Base-by-base conservation (phyloP, 2,329 filamentous ascomycete genomes). In the Myriosclerotinia curreyana region DNA sequence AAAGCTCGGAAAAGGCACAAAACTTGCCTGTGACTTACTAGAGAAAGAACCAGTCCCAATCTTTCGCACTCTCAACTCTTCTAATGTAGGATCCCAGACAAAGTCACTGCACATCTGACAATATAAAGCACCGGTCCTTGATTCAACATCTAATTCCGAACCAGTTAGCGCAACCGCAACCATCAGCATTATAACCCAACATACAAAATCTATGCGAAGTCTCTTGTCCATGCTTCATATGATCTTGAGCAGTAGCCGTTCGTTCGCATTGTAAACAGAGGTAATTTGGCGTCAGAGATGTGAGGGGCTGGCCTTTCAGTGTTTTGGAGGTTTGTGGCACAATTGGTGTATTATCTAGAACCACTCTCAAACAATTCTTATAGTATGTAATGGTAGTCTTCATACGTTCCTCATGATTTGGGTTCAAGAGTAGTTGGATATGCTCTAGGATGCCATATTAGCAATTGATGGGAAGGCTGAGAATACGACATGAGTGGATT, bases 31-130 rank as follows among this genome's bases (percentile, higher is more conserved):
- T 15, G n/a, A 74, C 81, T 70, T 77, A 89, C 86, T 85, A 69
- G 83, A 83, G 69, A 87, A 87, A 25, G 83, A 84, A 49, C 86
- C 85, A 2, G 84, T 87, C 12, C 85, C 86, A 70, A 87, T 84
- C 75, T 91, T 90, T 64, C 86, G 82, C 50, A 91, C 77, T 66
- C 91, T 83, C 64, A 92, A 82, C 60, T 90, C 87, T 73, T 95
- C 91, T 6, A 95, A 79, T 7, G 88, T 90, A 7, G 90, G 89
- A 70, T 95, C 91, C 82, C 90, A 94, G 40, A 95, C 87, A 68
- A 91, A 86, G 74, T 95, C 91, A 73, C 90, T 85, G 74, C 91
- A 95, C 74, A 91, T 87, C 69, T 92, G 88, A 75, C 91, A 95
- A 76, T 89, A 94, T 8, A 95, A 78, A 58, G 86, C 83, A 48